These are phyloP conservation scores for Mycena vulgaris DNA, from an alignment of 768 basidiomycete genomes.

Conservation along the genomic window DNA sequence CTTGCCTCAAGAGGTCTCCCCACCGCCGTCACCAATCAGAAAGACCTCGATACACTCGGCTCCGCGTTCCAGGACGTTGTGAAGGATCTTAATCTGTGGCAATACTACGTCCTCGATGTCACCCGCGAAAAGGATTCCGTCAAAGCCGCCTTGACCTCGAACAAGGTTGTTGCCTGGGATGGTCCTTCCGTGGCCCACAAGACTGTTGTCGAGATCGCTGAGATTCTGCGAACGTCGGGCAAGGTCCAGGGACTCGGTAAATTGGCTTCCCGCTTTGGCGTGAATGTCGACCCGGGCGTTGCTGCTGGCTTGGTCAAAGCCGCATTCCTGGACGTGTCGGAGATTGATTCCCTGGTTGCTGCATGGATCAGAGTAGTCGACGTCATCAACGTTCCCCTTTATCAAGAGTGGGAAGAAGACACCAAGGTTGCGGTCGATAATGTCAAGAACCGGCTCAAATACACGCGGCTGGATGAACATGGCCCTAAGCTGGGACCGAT, in stretches of 20 bases:
- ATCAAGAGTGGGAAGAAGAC: constrained; percentile 90
- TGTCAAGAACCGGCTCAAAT: constrained; percentile 83
- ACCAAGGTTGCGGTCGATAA: constrained; percentile 79
- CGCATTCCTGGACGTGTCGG: constrained; percentile 67
- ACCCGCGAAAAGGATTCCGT: constrained; percentile 74
- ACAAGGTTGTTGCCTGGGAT: constrained; percentile 69
- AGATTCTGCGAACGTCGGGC: constrained; percentile 67
- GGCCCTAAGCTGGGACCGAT: constrained; percentile 92
- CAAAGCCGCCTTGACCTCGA: constrained; percentile 65
- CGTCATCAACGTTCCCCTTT: constrained; percentile 90
- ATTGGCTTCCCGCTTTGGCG: constrained; percentile 78
- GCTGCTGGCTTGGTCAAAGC: constrained; percentile 86
- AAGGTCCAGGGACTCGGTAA: constrained; percentile 73
- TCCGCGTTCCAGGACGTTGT: constrained; percentile 73
- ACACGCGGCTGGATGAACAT: constrained; percentile 83
- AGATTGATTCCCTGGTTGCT: constrained; percentile 70
- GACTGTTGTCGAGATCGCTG: constrained; percentile 75
- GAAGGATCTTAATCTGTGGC: constrained; percentile 85
- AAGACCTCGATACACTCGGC: constrained; percentile 80
- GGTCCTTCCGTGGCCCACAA: constrained; percentile 74
- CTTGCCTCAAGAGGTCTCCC: constrained; percentile 81
- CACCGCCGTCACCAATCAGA: constrained; percentile 70
- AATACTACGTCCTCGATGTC: constrained; percentile 93
- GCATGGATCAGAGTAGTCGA: constrained; percentile 87
- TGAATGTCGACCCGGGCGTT: constrained; percentile 70